Evolutionary conservation across 2,329 filamentous ascomycete species (phyloP).

Genomic region (Colletotrichum lini): DNA sequence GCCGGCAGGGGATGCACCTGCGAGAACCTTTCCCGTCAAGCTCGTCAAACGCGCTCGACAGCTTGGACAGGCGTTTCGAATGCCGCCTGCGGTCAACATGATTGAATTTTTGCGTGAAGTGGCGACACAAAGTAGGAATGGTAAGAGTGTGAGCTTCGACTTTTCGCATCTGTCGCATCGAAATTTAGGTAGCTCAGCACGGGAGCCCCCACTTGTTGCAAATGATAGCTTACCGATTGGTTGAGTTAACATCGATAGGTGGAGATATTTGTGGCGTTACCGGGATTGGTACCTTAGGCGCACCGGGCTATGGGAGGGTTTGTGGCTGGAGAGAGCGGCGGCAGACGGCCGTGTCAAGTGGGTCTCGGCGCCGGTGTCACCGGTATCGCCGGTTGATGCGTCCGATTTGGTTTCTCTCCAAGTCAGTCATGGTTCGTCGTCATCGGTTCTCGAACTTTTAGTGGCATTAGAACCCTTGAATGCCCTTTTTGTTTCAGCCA

Average conservation of each 20-base stretch:
- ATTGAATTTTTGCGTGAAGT: constrained; percentile 14
- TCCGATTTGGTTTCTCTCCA: too few relatives aligned
- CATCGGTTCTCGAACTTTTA: too few relatives aligned
- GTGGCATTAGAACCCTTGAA: too few relatives aligned
- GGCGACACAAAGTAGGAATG: background rate
- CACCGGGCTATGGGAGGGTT: background rate
- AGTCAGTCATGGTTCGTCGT: too few relatives aligned
- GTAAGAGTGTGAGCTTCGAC: background rate
- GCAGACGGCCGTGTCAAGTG: background rate
- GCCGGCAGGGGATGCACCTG: background rate
- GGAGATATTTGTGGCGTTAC: background rate
- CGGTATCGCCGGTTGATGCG: too few relatives aligned
- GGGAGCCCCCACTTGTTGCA: constrained; percentile 26
- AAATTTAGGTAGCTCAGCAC: constrained; percentile 28
- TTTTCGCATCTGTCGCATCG: constrained; percentile 27
- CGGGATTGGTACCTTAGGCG: background rate
- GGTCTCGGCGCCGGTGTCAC: background rate
- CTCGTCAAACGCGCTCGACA: constrained; percentile 33
- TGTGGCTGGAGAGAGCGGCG: background rate
- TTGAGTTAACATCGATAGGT: too few relatives aligned
- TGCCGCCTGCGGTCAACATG: constrained; percentile 40
- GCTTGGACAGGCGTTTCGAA: constrained; percentile 37
- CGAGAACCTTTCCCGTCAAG: background rate
- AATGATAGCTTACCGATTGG: constrained; percentile 27
- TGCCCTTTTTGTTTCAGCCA: too few relatives aligned